Percentiles rank a stretch among this genome's conserved stretches.
Evolutionary conservation across 139 green algal species (phyloP).

Genomic region (Penium margaritaceum): DNA sequence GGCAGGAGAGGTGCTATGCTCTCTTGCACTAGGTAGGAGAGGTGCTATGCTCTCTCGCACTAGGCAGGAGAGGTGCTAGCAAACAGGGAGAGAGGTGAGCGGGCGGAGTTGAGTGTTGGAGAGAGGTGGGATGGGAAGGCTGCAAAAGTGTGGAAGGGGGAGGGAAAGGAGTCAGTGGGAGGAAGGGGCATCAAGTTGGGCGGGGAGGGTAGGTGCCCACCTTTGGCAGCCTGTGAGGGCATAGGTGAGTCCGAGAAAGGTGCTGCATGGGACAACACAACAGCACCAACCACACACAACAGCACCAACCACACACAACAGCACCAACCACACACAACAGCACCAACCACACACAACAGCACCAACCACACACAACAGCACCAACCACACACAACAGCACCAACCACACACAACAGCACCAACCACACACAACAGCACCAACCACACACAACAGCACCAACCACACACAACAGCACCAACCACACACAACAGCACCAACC

Average conservation of each 20-base stretch:
- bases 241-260: slow-evolving; percentile 22
- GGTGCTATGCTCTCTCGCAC: too few species aligned
- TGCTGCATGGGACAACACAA: slow-evolving; percentile 3
- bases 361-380: background rate
- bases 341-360: background rate
- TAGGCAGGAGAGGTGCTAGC: too few species aligned
- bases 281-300: background rate
- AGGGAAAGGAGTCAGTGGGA: background rate
- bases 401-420: too few species aligned
- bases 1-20: too few species aligned
- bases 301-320: background rate
- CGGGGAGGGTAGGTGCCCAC: too few species aligned
- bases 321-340: background rate
- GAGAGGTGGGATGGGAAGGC: background rate
- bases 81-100: background rate
- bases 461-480: too few species aligned
- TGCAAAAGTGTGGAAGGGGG: background rate
- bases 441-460: too few species aligned
- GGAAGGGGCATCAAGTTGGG: too few species aligned
- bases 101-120: background rate
- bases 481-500: too few species aligned
- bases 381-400: background rate
- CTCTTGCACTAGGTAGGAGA: too few species aligned
- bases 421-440: too few species aligned
- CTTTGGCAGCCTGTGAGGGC: slow-evolving; percentile 35